Conservation (phyloP, 1,284 basidiomycete genomes). For the Termitomyces sp. region DNA sequence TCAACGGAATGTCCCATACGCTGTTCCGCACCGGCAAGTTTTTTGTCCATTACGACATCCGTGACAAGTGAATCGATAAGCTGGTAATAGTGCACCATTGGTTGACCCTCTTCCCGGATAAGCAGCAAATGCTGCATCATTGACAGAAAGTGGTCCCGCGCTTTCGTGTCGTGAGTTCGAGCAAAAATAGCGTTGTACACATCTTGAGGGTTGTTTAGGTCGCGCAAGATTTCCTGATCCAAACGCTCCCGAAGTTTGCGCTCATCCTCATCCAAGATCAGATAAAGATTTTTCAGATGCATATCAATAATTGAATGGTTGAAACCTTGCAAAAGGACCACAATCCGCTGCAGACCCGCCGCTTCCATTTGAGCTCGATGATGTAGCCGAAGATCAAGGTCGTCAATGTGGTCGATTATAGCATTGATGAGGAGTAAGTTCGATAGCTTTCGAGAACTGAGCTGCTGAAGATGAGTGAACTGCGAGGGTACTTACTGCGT, state of each 20-base stretch:
- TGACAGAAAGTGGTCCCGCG: constrained; percentile 84
- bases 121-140: constrained; percentile 91
- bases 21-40: constrained; percentile 78
- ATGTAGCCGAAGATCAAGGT: constrained; percentile 80
- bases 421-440: constrained; percentile 71
- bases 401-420: constrained; percentile 61
- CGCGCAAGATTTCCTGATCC: constrained; percentile 72
- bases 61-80: constrained; percentile 91
- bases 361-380: constrained; percentile 87
- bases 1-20: constrained; percentile 89
- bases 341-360: constrained; percentile 74
- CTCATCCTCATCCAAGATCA: constrained; percentile 76
- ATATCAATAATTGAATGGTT: constrained; percentile 61
- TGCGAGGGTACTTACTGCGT: constrained; percentile 56
- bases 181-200: constrained; percentile 80
- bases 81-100: constrained; percentile 85
- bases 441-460: constrained; percentile 39
- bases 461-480: background rate
- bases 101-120: constrained; percentile 83
- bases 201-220: constrained; percentile 80
- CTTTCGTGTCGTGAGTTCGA: constrained; percentile 72
- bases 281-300: constrained; percentile 66
- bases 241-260: constrained; percentile 71
- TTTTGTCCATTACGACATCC: constrained; percentile 91
- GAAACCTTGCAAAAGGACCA: constrained; percentile 70